These are phyloP conservation scores for Fusarium sp. DNA, from an alignment of 2,329 filamentous ascomycete species.

Conservation along the genomic window DNA sequence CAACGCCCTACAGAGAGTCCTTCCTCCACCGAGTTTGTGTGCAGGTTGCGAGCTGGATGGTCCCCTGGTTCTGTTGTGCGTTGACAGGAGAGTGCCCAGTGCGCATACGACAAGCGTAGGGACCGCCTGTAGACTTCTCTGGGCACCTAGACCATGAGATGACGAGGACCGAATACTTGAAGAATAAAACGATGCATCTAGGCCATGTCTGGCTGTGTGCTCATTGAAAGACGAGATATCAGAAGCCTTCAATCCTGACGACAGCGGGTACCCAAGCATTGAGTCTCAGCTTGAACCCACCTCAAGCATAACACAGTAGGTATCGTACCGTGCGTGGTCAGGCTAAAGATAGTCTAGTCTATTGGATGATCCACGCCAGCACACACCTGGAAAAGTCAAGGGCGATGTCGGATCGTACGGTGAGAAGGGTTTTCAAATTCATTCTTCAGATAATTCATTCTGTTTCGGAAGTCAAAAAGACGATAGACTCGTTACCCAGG, in stretches of 20 bases:
- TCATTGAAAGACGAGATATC: constrained; percentile 23
- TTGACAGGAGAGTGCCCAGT: constrained; percentile 42
- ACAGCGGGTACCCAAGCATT: neutral
- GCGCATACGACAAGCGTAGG: constrained; percentile 41
- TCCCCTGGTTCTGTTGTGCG: constrained; percentile 40
- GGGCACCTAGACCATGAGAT: constrained; percentile 1
- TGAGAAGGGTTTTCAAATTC: constrained; percentile 4
- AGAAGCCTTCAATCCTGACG: neutral
- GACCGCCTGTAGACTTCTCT: constrained; percentile 1
- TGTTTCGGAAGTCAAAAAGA: neutral
- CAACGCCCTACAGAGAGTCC: constrained; percentile 30
- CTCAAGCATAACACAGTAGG: constrained; percentile 17
- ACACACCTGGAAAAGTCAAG: constrained; percentile 24
- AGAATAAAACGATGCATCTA: constrained; percentile 1
- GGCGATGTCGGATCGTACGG: constrained; percentile 29
- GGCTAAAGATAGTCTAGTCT: constrained; percentile 9
- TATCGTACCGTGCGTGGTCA: constrained; percentile 19
- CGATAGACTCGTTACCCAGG: neutral
- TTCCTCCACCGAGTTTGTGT: constrained; percentile 40
- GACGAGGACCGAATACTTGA: constrained; percentile 28
- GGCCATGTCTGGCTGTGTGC: neutral
- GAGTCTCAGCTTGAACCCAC: constrained; percentile 24
- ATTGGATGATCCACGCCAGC: constrained; percentile 18
- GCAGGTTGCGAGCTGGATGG: constrained; percentile 33
- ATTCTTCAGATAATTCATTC: neutral